Evolutionary conservation across 805 yeast species (phyloP).

Genomic region (Candida nemodendra): DNA sequence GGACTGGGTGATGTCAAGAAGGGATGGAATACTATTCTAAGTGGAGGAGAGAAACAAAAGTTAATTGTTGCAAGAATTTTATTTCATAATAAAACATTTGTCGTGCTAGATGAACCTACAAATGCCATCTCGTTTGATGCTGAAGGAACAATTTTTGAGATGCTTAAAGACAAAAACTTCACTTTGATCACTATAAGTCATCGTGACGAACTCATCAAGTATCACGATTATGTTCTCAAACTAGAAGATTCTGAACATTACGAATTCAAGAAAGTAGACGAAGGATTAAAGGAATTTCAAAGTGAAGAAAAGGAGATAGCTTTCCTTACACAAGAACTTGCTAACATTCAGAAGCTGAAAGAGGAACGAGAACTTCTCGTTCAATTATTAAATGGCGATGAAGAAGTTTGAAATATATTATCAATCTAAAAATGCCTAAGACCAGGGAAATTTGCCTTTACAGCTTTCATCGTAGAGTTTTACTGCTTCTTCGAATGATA

Average conservation of each 20-base stretch:
- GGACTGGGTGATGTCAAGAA: constrained; percentile 30
- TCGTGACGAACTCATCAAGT: constrained; percentile 78
- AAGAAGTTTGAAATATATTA: too few relatives aligned
- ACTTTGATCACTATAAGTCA: constrained; percentile 82
- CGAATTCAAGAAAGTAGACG: constrained; percentile 39
- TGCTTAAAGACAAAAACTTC: constrained; percentile 64
- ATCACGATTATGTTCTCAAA: constrained; percentile 75
- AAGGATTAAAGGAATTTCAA: constrained; percentile 41
- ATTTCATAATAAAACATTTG: constrained; percentile 77
- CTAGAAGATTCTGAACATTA: constrained; percentile 59
- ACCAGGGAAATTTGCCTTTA: constrained; percentile 23
- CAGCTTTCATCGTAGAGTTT: constrained; percentile 20
- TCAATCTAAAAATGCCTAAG: too few relatives aligned
- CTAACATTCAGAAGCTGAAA: constrained; percentile 58
- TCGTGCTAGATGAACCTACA: constrained; percentile 89
- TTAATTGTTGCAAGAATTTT: constrained; percentile 83
- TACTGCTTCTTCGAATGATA: constrained; percentile 29
- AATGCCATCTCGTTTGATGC: constrained; percentile 88
- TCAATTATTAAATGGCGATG: constrained; percentile 44
- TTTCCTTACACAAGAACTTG: constrained; percentile 58
- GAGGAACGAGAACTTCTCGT: constrained; percentile 59
- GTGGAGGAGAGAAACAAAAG: constrained; percentile 96
- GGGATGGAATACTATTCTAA: constrained; percentile 81
- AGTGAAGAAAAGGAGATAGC: constrained; percentile 75
- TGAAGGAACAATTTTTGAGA: constrained; percentile 81